These are phyloP conservation scores for Paecilomyces fulvus DNA, from an alignment of 2,329 filamentous ascomycete species.

Conservation along the genomic window DNA sequence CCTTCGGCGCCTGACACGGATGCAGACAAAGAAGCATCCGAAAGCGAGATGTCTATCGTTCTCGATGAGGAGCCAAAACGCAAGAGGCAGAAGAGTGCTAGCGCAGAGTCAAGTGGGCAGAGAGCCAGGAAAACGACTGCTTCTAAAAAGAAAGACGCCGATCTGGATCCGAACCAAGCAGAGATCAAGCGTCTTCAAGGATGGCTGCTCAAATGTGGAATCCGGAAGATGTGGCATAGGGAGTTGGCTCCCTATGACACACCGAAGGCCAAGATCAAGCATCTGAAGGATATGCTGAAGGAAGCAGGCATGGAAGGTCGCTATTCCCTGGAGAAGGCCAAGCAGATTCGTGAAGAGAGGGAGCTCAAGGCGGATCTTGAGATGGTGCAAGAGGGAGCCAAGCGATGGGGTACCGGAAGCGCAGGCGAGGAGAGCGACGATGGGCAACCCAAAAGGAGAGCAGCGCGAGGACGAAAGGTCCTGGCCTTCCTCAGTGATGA, in stretches of 20 bases:
- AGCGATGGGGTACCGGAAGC: slow-evolving; percentile 59
- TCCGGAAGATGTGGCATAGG: slow-evolving; percentile 83
- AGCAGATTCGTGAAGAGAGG: slow-evolving; percentile 75
- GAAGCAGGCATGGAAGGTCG: slow-evolving; percentile 83
- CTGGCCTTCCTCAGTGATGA: slow-evolving; percentile 59
- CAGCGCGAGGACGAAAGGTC: slow-evolving; percentile 36
- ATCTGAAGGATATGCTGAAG: slow-evolving; percentile 68
- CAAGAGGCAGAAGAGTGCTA: slow-evolving; percentile 33
- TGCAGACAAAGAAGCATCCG: slow-evolving; percentile 33
- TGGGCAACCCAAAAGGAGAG: slow-evolving; percentile 28
- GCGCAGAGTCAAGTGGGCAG: slow-evolving; percentile 13
- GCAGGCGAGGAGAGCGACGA: slow-evolving; percentile 35
- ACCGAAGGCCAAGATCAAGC: slow-evolving; percentile 67
- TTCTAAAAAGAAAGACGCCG: slow-evolving; percentile 37
- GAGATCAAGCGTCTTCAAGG: slow-evolving; percentile 84
- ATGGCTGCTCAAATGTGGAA: slow-evolving; percentile 80
- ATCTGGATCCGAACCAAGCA: slow-evolving; percentile 55
- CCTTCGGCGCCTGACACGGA: slow-evolving; percentile 6
- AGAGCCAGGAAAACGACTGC: slow-evolving; percentile 24
- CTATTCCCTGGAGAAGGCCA: slow-evolving; percentile 76
- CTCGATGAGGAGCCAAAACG: slow-evolving; percentile 62
- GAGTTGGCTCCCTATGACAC: slow-evolving; percentile 73
- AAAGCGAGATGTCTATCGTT: slow-evolving; percentile 65
- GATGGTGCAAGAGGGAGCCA: slow-evolving; percentile 72
- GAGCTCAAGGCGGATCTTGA: slow-evolving; percentile 80